Conservation (phyloP, 306 rosid species). For the Cucumis hystrix region DNA sequence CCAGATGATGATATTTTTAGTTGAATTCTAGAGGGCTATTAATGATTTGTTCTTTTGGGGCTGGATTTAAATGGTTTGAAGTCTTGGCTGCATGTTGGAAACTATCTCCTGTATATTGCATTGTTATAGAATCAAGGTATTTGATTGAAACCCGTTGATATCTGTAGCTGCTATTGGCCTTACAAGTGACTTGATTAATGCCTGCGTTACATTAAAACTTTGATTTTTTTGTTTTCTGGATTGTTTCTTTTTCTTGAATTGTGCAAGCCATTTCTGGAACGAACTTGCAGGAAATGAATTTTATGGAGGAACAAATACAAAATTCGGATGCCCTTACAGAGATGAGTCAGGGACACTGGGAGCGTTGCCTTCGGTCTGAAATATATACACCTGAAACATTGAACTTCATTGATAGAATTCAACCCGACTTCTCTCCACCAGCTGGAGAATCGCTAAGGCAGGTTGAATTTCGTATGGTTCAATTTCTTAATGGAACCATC, state of each 20-base stretch:
- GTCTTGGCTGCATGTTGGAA: neutral
- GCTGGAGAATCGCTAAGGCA: conserved; percentile 92
- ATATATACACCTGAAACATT: conserved; percentile 61
- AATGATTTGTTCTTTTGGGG: neutral
- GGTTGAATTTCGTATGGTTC: conserved; percentile 80
- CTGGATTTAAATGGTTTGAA: neutral
- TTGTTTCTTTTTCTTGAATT: neutral
- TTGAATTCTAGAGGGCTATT: neutral
- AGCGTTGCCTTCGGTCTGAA: conserved; percentile 85
- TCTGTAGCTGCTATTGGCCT: neutral
- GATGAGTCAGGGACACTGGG: conserved; percentile 98
- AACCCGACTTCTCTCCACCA: conserved; percentile 89
- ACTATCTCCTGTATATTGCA: neutral
- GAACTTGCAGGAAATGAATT: conserved; percentile 50
- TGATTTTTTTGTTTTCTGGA: neutral
- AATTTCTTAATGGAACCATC: conserved; percentile 58
- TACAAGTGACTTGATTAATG: neutral
- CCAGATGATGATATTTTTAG: neutral
- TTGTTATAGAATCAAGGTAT: neutral
- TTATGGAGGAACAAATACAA: conserved; percentile 66
- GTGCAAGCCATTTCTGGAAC: neutral
- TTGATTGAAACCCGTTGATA: neutral
- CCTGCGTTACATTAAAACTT: neutral
- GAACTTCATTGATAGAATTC: conserved; percentile 56
- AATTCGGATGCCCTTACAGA: conserved; percentile 62